Conservation (phyloP, 2,329 filamentous ascomycete species). For the Colletotrichum horii region DNA sequence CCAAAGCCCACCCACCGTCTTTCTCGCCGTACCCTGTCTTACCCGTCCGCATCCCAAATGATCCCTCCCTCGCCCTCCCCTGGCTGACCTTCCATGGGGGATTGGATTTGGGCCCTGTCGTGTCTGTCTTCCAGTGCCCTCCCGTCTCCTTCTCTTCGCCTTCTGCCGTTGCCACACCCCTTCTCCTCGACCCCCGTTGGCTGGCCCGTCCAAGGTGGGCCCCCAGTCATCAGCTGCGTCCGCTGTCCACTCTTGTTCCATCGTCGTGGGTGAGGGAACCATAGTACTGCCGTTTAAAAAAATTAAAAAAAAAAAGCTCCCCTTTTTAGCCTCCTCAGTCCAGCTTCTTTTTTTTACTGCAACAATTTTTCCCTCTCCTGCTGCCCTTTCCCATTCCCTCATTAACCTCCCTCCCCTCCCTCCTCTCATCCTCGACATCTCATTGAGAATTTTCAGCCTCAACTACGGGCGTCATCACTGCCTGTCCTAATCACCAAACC, state of each 20-base stretch:
- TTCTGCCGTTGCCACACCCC: constrained; percentile 15
- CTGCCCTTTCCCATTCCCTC: constrained; percentile 18
- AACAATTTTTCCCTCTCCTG: constrained; percentile 14
- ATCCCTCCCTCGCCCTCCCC: not conserved
- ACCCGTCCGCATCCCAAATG: not conserved
- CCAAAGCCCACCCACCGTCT: not conserved
- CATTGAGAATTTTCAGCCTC: not conserved
- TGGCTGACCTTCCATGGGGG: not conserved
- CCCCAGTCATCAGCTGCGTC: constrained; percentile 14
- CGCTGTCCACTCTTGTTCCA: constrained; percentile 7
- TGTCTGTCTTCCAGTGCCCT: not conserved
- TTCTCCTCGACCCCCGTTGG: constrained; percentile 2
- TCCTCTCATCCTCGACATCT: not conserved
- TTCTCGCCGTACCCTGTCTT: not conserved
- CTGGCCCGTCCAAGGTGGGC: constrained; percentile 8
- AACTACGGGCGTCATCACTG: not conserved
- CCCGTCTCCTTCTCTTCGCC: not conserved
- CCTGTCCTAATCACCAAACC: not conserved
- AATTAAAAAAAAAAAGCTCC: constrained; percentile 11
- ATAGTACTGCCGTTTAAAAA: not conserved
- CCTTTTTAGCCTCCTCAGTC: constrained; percentile 20
- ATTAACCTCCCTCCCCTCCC: constrained; percentile 13
- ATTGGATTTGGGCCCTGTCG: not conserved
- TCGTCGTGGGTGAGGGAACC: constrained; percentile 2
- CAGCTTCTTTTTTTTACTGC: constrained; percentile 17